phyloP scores from a whole-genome alignment of 345 rosid genomes.

The Cardamine occulta region DNA sequence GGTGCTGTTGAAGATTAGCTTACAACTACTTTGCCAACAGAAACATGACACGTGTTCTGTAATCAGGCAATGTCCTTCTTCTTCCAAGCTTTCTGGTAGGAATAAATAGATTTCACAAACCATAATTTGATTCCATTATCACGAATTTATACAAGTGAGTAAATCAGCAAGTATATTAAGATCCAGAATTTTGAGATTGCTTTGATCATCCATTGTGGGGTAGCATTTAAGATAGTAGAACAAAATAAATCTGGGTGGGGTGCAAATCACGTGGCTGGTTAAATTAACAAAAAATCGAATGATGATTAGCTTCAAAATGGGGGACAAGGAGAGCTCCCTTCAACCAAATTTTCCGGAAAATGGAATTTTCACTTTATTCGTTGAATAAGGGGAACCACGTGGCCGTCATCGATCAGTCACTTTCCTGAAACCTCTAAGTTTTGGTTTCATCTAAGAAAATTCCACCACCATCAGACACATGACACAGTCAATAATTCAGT shows the following conservation, averaged over 20 bases:
- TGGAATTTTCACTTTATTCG: not conserved
- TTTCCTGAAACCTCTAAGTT: slow-evolving; percentile 14
- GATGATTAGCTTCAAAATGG: slow-evolving; percentile 34
- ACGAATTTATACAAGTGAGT: too few relatives aligned
- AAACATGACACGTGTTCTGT: slow-evolving; percentile 23
- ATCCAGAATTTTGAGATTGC: not conserved
- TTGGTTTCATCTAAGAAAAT: slow-evolving; percentile 31
- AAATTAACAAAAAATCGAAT: not conserved
- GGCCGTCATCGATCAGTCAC: slow-evolving; percentile 37
- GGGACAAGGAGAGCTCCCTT: slow-evolving; percentile 29
- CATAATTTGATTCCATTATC: not conserved
- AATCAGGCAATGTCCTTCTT: slow-evolving; percentile 6
- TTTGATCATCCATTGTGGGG: slow-evolving; percentile 6
- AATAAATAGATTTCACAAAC: too few relatives aligned
- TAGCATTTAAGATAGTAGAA: not conserved
- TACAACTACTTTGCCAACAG: slow-evolving; percentile 12
- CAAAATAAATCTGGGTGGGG: slow-evolving; percentile 5
- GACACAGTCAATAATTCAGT: slow-evolving; percentile 36
- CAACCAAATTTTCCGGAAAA: slow-evolving; percentile 8
- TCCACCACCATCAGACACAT: slow-evolving; percentile 32
- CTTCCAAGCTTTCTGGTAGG: not conserved
- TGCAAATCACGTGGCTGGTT: slow-evolving; percentile 15
- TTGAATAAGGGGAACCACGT: slow-evolving; percentile 22
- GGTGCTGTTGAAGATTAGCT: slow-evolving; percentile 9
- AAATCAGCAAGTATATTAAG: not conserved